Base-by-base conservation (phyloP, 805 yeast genomes). In the Hanseniaspora osmophila region DNA sequence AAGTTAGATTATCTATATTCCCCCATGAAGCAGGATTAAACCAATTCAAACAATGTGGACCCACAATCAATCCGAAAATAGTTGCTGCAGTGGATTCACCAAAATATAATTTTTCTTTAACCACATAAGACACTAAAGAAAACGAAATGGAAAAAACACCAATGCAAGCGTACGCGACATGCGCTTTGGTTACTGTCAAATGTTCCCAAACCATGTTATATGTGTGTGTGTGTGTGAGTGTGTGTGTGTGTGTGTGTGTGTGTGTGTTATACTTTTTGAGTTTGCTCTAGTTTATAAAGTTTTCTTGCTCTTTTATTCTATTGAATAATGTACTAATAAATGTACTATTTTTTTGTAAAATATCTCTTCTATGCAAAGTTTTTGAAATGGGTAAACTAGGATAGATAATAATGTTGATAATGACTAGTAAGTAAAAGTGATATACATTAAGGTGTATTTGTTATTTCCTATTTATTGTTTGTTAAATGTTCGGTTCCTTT, bases 11-110 rank as follows among this genome's bases (percentile, higher is more conserved):
- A 60, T 88, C 95, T 1, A 84, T 63, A 56, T 86, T 80, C 2
- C 48, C 48, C 96, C 96, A 87, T 5, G 73, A 65, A 7, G 75
- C 61, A 2, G 96, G 96, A 47, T 79, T 62, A 56, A 87, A 84
- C 94, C 95, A 84, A 47, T 78, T 65, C 32, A 86, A 64, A 56
- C 85, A 81, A 55, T 83, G 85, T 0, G 96, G 96, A 0, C 96
- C 96, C 9, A 87, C 77, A 17, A 87, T 84, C 10, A 86, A 67
- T 1, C 96, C 96, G 38, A 83, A 82, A 5, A 85, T 68, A 2
- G 90, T 77, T 0, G 95, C 94, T 2, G 85, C 84, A 0, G 92
- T 80, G 6, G 96, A 94, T 62, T 87, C 96, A 51, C 96, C 95
- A 17, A 87, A 80, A 58, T 82, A 87, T 11, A 86, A 70, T 53